These are phyloP conservation scores for Tieghemostelium lacteum DNA, from an alignment of 78 protist genomes.

Conservation along the genomic window DNA sequence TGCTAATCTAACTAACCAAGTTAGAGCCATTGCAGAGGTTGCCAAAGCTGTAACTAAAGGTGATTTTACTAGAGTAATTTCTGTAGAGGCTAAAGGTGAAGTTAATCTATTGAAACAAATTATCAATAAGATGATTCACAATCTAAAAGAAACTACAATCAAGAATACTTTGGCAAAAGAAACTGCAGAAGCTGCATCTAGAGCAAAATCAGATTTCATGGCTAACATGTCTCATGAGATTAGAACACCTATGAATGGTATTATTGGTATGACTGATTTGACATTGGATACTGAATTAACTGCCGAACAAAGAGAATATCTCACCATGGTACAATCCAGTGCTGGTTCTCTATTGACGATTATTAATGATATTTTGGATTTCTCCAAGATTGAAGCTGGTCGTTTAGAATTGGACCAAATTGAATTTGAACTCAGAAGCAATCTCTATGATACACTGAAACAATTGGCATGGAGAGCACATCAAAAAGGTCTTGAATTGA, in stretches of 20 bases:
- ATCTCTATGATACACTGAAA: conserved; percentile 61
- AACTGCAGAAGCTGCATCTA: conserved; percentile 71
- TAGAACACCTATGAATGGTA: conserved; percentile 89
- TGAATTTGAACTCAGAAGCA: conserved; percentile 32
- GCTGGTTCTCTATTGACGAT: conserved; percentile 75
- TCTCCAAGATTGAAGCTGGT: conserved; percentile 81
- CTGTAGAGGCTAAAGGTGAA: conserved; percentile 84
- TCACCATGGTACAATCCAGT: conserved; percentile 77
- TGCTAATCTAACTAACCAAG: conserved; percentile 80
- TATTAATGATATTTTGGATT: conserved; percentile 76
- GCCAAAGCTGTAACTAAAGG: conserved; percentile 82
- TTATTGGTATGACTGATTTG: conserved; percentile 88
- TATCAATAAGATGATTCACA: conserved; percentile 81
- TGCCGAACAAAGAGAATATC: conserved; percentile 79
- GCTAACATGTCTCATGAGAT: conserved; percentile 87
- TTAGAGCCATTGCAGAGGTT: conserved; percentile 79
- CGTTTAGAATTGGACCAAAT: conserved; percentile 64
- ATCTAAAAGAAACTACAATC: conserved; percentile 64
- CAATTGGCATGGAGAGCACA: conserved; percentile 75
- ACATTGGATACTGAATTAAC: conserved; percentile 61
- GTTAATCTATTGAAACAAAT: conserved; percentile 58
- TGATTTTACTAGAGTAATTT: conserved; percentile 80
- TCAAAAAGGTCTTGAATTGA: conserved; percentile 61
- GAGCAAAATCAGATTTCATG: conserved; percentile 85
- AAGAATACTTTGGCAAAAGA: conserved; percentile 76